Percentiles rank a stretch among this genome's conserved stretches.
Evolutionary conservation across 495 filamentous ascomycete genomes (phyloP).

Genomic region (Bryoglossum gracile): DNA sequence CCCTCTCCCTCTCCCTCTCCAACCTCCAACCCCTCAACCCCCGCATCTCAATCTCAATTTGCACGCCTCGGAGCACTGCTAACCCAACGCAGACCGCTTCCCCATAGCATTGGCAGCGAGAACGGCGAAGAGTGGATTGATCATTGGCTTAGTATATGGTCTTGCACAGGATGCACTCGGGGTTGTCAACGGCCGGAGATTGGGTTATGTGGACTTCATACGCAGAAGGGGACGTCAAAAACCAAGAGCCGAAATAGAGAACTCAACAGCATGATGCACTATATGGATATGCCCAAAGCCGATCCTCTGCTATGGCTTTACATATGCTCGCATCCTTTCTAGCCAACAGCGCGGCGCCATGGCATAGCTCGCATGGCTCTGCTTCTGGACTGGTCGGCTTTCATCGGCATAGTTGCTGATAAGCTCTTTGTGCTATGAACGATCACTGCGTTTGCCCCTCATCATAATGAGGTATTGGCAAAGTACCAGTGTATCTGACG

Average conservation of each 20-base stretch:
- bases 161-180: slow-evolving; percentile 67
- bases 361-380: too few relatives aligned
- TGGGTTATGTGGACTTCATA: slow-evolving; percentile 66
- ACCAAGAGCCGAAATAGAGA: slow-evolving; percentile 15
- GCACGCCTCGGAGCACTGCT: background rate
- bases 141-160: slow-evolving; percentile 73
- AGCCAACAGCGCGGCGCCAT: too few relatives aligned
- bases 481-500: background rate
- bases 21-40: too few relatives aligned
- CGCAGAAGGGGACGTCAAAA: too few relatives aligned
- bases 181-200: slow-evolving; percentile 55
- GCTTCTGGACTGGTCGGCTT: slow-evolving; percentile 17
- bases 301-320: background rate
- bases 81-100: slow-evolving; percentile 56
- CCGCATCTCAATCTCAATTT: too few relatives aligned
- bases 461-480: background rate
- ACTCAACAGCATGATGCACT: slow-evolving; percentile 9
- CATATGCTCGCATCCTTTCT: background rate
- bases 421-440: slow-evolving; percentile 7
- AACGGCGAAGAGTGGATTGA: slow-evolving; percentile 71
- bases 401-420: slow-evolving; percentile 20
- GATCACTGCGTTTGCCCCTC: slow-evolving; percentile 13
- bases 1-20: slow-evolving; percentile 11
- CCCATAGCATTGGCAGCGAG: slow-evolving; percentile 75
- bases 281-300: background rate